Conservation (phyloP, 345 rosid species). For the Alliaria petiolata region DNA sequence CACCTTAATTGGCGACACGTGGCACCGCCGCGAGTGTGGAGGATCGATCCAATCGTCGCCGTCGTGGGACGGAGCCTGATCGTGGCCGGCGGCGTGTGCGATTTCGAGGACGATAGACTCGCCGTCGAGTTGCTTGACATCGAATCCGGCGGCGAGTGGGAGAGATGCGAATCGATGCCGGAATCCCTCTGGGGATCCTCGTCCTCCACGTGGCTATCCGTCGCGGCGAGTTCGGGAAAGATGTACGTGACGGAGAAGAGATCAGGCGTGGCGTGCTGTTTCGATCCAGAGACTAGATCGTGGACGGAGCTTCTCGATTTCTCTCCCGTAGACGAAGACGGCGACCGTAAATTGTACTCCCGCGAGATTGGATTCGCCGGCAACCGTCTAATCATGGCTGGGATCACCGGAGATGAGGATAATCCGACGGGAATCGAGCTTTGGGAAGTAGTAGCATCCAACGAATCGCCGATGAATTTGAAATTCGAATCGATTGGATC, state of each 20-base stretch:
- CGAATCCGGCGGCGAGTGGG: constrained; percentile 40
- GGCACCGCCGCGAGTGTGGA: constrained; percentile 50
- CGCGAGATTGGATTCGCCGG: constrained; percentile 35
- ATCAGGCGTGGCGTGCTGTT: constrained; percentile 43
- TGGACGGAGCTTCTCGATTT: constrained; percentile 56
- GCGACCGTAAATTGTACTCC: constrained; percentile 11
- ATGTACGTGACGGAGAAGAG: constrained; percentile 54
- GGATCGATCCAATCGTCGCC: constrained; percentile 68
- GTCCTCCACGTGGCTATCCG: constrained; percentile 61
- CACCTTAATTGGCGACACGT: constrained; percentile 63
- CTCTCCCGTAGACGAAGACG: constrained; percentile 19
- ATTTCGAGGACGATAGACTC: constrained; percentile 69
- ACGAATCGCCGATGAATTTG: constrained; percentile 25
- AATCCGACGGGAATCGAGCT: constrained; percentile 39
- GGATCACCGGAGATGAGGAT: constrained; percentile 37
- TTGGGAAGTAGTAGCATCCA: constrained; percentile 40
- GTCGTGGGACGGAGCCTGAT: constrained; percentile 42
- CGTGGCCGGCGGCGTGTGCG: constrained; percentile 60
- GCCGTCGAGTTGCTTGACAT: constrained; percentile 61
- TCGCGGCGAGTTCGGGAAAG: constrained; percentile 32
- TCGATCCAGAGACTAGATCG: constrained; percentile 44
- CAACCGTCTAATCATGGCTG: constrained; percentile 44
- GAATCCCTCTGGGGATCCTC: constrained; percentile 42
- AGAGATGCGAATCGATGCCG: constrained; percentile 57
- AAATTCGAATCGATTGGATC: constrained; percentile 39